Evolutionary conservation across 805 yeast species (phyloP).

Genomic region (Brettanomyces naardenensis): DNA sequence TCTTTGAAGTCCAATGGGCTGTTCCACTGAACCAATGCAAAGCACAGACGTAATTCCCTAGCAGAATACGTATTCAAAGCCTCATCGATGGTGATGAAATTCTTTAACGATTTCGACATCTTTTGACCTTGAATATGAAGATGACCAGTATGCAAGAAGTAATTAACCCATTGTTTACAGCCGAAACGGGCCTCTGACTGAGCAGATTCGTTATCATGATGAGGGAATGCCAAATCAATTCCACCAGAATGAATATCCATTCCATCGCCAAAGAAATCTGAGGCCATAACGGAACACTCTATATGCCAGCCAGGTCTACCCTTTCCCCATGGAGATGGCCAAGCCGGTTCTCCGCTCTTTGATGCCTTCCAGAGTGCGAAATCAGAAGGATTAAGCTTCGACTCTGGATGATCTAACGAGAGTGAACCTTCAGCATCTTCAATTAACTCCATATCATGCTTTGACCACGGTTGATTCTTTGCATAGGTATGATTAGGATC

Average conservation of each 20-base stretch:
- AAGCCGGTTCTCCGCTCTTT: slow-evolving; percentile 94
- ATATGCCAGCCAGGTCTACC: slow-evolving; percentile 99
- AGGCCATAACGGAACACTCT: slow-evolving; percentile 98
- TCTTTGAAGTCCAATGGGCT: slow-evolving; percentile 88
- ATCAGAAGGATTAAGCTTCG: slow-evolving; percentile 72
- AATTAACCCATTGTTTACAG: slow-evolving; percentile 92
- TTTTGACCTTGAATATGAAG: slow-evolving; percentile 97
- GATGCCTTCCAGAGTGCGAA: slow-evolving; percentile 97
- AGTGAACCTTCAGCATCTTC: slow-evolving; percentile 95
- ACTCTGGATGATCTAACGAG: slow-evolving; percentile 29
- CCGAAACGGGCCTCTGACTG: slow-evolving; percentile 92
- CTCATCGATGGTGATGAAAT: slow-evolving; percentile 90
- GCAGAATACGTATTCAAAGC: slow-evolving; percentile 66
- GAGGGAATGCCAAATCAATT: slow-evolving; percentile 95
- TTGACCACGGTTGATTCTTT: slow-evolving; percentile 97
- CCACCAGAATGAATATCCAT: slow-evolving; percentile 98
- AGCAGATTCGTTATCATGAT: slow-evolving; percentile 97
- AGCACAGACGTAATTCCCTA: slow-evolving; percentile 84
- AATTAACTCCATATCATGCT: slow-evolving; percentile 76
- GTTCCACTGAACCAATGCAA: slow-evolving; percentile 91
- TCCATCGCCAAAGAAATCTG: slow-evolving; percentile 70
- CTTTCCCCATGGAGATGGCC: slow-evolving; percentile 94
- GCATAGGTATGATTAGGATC: slow-evolving; percentile 77
- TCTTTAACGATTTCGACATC: slow-evolving; percentile 92
- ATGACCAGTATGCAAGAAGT: slow-evolving; percentile 95